Evolutionary conservation across 1,139 yeast species (phyloP), one percentile per base, ranked within the genome.

Genomic region (Geotrichum reessii): DNA sequence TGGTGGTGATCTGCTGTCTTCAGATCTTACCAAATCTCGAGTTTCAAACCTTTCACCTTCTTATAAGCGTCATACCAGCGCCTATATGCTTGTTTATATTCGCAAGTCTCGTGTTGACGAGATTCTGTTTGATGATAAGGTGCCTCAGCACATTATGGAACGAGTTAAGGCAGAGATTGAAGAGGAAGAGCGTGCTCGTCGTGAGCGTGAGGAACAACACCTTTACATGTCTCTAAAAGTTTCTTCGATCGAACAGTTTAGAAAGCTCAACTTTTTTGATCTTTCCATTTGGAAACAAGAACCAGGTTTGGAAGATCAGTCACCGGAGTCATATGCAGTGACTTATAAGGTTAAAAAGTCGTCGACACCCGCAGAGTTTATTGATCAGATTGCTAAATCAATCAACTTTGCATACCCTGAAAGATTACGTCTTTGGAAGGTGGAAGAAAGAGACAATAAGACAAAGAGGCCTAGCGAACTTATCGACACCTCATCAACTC

Each of bases 41-140:
- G 50, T 61, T 2, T 55, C 62, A 17, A 58, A 63, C 4, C 55
- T 55, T 5, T 54, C 61, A 33, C 58, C 62, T 19, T 67, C 67
- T 47, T 69, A 69, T 60, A 81, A 90, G 65, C 82, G 96, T 57
- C 93, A 89, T 52, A 91, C 97, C 0, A 89, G 95, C 55, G 99
- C 99, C 2, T 93, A 93, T 70, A 93, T 93, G 99, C 81, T 93
- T 74, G 99, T 93, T 2, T 93, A 93, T 70, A 82, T 92, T 63
- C 81, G 96, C 57, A 85, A 87, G 68, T 74, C 81, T 7, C 81
- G 81, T 47, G 73, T 85, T 53, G 78, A 77, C 2, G 80, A 79
- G 9, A 79, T 92, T 21, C 77, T 93, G 61, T 80, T 79, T 11
- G 86, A 84, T 19, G 74, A 73, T 4, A 83, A 81, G 59, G 82